phyloP scores from a whole-genome alignment of 2,329 filamentous ascomycete genomes.

The Blastomyces emzantsi region DNA sequence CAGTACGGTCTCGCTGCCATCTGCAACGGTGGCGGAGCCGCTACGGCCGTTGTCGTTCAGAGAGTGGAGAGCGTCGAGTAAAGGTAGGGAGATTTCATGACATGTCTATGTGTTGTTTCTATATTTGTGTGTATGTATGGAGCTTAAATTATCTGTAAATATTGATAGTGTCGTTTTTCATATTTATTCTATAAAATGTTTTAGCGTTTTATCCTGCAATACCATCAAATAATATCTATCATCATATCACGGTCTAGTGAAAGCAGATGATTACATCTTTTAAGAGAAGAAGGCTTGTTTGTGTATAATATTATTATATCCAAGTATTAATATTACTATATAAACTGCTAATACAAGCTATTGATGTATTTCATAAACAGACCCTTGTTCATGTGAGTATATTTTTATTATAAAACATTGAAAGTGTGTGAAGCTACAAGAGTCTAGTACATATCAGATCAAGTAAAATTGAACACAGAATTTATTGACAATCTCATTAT shows the following conservation, averaged over 20 bases:
- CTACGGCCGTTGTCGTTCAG: constrained; percentile 86
- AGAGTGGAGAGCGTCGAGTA: constrained; percentile 51
- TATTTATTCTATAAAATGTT: not conserved
- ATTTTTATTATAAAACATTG: no score
- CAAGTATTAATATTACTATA: no score
- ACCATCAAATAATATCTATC: not conserved
- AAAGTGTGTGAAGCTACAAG: no score
- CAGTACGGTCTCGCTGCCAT: constrained; percentile 95
- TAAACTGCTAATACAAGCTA: no score
- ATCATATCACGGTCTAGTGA: not conserved
- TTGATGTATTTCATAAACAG: no score
- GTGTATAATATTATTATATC: no score
- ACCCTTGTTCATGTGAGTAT: no score
- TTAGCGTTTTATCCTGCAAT: not conserved
- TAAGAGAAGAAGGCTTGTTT: no score
- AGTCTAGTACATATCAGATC: no score
- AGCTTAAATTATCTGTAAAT: not conserved
- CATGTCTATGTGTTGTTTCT: not conserved
- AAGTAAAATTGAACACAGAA: no score
- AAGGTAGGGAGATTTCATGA: not conserved
- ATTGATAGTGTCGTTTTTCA: not conserved
- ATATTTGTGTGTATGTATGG: not conserved
- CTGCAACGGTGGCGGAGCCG: constrained; percentile 91
- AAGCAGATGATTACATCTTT: not conserved
- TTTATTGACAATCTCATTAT: no score